Conservation (phyloP, 371 early-diverging fungal species). For the Mortierella sp. region DNA sequence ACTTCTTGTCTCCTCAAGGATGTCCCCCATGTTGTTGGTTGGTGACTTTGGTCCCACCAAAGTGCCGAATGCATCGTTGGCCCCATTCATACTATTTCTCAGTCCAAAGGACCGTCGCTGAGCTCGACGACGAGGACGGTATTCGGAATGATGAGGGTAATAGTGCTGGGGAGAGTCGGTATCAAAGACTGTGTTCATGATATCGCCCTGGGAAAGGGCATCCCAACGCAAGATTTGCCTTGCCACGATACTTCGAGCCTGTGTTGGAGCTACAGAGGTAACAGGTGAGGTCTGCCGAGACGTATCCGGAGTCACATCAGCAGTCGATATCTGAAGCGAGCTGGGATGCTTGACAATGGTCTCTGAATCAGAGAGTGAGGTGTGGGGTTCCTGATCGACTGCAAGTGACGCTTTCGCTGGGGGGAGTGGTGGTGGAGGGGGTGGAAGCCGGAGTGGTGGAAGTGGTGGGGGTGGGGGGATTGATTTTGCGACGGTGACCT, state of each 20-base stretch:
- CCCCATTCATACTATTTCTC: no score
- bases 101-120: background rate
- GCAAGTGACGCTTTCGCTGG: conserved; percentile 3
- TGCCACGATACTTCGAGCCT: conserved; percentile 34
- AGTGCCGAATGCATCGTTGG: background rate
- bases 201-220: conserved; percentile 38
- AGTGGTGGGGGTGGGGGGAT: conserved; percentile 9
- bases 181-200: conserved; percentile 46
- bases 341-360: conserved; percentile 8
- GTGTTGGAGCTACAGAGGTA: conserved; percentile 14
- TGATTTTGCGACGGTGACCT: background rate
- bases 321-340: conserved; percentile 29
- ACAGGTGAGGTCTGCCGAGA: conserved; percentile 1
- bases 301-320: conserved; percentile 1
- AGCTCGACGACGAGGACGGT: background rate
- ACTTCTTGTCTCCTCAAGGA: no score
- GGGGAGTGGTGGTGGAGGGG: conserved; percentile 8
- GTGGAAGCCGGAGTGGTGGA: background rate
- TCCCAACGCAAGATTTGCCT: conserved; percentile 48
- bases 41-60: background rate
- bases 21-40: no score
- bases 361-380: conserved; percentile 26
- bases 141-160: conserved; percentile 6
- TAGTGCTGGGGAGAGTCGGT: conserved; percentile 10
- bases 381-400: conserved; percentile 4